These are phyloP conservation scores for Dactylis glomerata DNA, from an alignment of 176 grass and related monocot genomes.

Conservation along the genomic window DNA sequence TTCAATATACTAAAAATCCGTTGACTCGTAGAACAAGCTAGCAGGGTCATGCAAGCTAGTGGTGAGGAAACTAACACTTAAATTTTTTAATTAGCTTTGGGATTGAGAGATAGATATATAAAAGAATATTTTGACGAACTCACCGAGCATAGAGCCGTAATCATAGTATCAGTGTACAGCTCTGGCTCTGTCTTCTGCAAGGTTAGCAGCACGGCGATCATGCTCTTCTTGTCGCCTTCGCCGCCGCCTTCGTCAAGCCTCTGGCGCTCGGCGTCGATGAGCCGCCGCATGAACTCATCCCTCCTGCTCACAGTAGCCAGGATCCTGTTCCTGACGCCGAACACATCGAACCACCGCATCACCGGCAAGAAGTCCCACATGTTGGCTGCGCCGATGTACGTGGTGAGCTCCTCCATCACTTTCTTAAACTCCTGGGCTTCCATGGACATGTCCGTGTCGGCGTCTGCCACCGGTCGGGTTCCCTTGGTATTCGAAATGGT, in stretches of 20 bases:
- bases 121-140: no score
- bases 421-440: slow-evolving; percentile 23
- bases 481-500: slow-evolving; percentile 39
- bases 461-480: background rate
- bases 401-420: slow-evolving; percentile 23
- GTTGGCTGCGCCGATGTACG: slow-evolving; percentile 1
- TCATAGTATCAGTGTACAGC: slow-evolving; percentile 41
- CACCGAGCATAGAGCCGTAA: slow-evolving; percentile 31
- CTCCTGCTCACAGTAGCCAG: background rate
- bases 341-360: no score
- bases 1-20: no score
- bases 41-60: no score
- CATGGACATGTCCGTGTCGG: slow-evolving; percentile 26
- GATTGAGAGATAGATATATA: no score
- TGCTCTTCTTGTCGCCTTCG: slow-evolving; percentile 25
- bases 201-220: slow-evolving; percentile 38
- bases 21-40: no score
- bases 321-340: slow-evolving; percentile 27
- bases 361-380: slow-evolving; percentile 51
- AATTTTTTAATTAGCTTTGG: no score
- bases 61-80: no score
- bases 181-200: slow-evolving; percentile 42
- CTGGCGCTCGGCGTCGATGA: slow-evolving; percentile 39
- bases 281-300: slow-evolving; percentile 29
- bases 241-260: background rate